phyloP scores from a whole-genome alignment of 2,329 filamentous ascomycete species.

The Coniochaeta prunicola region DNA sequence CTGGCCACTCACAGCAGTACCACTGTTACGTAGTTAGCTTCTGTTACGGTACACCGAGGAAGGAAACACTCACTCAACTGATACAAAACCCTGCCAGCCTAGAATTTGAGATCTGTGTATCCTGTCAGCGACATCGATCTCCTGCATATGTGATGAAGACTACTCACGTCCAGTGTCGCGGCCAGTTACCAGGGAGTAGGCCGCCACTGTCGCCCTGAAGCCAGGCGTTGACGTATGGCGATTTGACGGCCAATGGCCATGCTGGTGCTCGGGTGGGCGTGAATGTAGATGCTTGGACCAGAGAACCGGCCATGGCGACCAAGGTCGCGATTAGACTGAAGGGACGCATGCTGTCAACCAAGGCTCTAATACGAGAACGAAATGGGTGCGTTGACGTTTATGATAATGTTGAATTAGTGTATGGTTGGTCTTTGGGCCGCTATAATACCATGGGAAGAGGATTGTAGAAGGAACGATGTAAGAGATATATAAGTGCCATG shows the following conservation, averaged over 20 bases:
- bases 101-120: slow-evolving; percentile 40
- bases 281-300: slow-evolving; percentile 15
- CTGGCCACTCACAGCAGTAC: slow-evolving; percentile 50
- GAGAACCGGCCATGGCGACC: not conserved
- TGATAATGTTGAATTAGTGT: not conserved
- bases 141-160: not conserved
- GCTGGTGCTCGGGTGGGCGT: slow-evolving; percentile 23
- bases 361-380: not conserved
- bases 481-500: not conserved
- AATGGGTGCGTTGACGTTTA: not conserved
- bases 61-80: not conserved
- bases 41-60: not conserved
- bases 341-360: not conserved
- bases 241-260: slow-evolving; percentile 62
- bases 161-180: slow-evolving; percentile 59
- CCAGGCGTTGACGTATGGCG: slow-evolving; percentile 70
- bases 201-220: slow-evolving; percentile 56
- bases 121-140: slow-evolving; percentile 8
- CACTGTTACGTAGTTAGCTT: not conserved
- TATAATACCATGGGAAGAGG: not conserved
- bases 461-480: not conserved
- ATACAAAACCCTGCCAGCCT: slow-evolving; percentile 62
- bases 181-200: slow-evolving; percentile 62
- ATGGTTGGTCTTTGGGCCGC: not conserved
- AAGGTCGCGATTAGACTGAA: not conserved